Percentiles rank a stretch among this genome's conserved stretches.
phyloP scores from a whole-genome alignment of 176 grass and related monocot species.

The Bonia amplexicaulis region DNA sequence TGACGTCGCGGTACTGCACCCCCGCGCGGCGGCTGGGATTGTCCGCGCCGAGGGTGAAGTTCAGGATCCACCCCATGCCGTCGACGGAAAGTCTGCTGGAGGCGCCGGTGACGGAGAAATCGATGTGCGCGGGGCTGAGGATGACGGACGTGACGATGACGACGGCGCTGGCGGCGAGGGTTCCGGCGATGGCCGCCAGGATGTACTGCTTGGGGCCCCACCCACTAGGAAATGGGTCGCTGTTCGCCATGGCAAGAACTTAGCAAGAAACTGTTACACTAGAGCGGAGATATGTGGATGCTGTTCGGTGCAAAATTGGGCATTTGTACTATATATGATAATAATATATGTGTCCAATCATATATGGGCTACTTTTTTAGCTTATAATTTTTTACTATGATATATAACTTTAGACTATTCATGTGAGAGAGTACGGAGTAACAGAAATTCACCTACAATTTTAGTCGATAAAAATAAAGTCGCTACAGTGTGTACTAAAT shows the following conservation, averaged over 20 bases:
- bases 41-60: constrained; percentile 2
- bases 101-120: neutral
- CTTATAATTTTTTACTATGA: too few species aligned
- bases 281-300: too few species aligned
- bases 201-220: constrained; percentile 4
- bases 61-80: neutral
- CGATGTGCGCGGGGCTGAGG: constrained; percentile 5
- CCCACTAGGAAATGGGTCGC: neutral
- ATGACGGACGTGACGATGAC: neutral
- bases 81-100: neutral
- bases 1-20: neutral
- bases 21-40: constrained; percentile 12
- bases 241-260: neutral
- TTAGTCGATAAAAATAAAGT: too few species aligned
- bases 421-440: too few species aligned
- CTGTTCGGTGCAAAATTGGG: too few species aligned
- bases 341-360: too few species aligned
- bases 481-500: too few species aligned
- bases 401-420: too few species aligned
- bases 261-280: neutral
- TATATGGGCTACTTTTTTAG: too few species aligned
- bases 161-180: neutral
- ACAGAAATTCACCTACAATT: too few species aligned
- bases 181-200: neutral
- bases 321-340: too few species aligned